Evolutionary conservation across 345 rosid genomes (phyloP).

Genomic region (Acer negundo): DNA sequence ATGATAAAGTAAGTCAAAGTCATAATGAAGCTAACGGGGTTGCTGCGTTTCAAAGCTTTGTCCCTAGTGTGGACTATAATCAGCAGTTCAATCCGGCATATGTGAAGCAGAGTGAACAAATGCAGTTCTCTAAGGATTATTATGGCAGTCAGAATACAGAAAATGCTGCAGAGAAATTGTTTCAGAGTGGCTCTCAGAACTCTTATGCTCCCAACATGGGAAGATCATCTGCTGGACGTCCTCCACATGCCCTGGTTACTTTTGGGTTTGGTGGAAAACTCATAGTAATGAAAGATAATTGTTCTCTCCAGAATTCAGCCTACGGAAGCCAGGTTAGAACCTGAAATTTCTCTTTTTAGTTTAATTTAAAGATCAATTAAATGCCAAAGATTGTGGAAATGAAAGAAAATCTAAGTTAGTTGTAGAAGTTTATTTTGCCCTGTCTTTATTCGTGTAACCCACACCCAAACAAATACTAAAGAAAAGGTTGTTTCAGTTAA

Average conservation of each 20-base stretch:
- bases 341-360: slow-evolving; percentile 13
- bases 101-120: slow-evolving; percentile 50
- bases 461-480: neutral
- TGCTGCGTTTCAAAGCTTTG: slow-evolving; percentile 46
- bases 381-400: neutral
- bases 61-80: slow-evolving; percentile 38
- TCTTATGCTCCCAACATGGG: slow-evolving; percentile 52
- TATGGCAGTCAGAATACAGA: slow-evolving; percentile 48
- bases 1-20: slow-evolving; percentile 38
- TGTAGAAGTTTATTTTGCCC: neutral
- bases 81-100: slow-evolving; percentile 53
- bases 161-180: slow-evolving; percentile 47
- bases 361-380: slow-evolving; percentile 11
- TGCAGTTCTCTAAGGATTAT: slow-evolving; percentile 50
- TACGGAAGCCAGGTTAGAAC: slow-evolving; percentile 78
- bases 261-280: slow-evolving; percentile 99
- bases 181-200: slow-evolving; percentile 60
- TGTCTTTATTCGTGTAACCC: neutral
- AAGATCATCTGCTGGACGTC: slow-evolving; percentile 94
- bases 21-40: slow-evolving; percentile 54
- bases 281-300: slow-evolving; percentile 66
- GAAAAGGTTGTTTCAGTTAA: slow-evolving; percentile 1
- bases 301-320: slow-evolving; percentile 48
- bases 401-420: neutral
- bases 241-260: slow-evolving; percentile 83